Evolutionary conservation across 78 protist species (phyloP).

Genomic region (Speleostelium caveatum): DNA sequence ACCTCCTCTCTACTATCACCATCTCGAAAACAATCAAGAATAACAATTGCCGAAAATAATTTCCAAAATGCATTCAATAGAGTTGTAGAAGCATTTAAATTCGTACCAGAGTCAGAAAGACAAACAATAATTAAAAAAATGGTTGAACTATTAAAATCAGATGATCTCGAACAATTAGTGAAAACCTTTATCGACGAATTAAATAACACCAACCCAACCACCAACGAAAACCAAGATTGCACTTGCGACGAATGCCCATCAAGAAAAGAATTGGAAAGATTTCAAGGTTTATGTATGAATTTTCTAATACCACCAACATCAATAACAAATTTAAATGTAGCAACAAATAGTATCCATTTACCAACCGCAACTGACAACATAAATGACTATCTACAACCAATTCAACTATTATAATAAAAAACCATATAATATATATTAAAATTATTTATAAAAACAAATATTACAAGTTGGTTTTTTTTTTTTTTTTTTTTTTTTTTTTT

Average conservation of each 20-base stretch:
- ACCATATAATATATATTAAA: background rate
- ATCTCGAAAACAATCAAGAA: background rate
- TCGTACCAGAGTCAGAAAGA: constrained; percentile 9
- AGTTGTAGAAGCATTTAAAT: constrained; percentile 50
- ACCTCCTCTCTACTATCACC: background rate
- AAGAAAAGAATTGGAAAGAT: constrained; percentile 24
- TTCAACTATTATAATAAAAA: background rate
- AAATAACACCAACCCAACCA: background rate
- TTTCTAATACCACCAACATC: constrained; percentile 8
- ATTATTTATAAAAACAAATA: too few species aligned
- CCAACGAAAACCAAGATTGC: background rate
- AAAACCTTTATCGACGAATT: constrained; percentile 41
- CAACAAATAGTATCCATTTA: too few species aligned
- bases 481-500: background rate
- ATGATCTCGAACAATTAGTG: constrained; percentile 56
- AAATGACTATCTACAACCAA: background rate
- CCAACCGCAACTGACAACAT: background rate
- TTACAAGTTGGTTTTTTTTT: too few species aligned
- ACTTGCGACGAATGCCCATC: constrained; percentile 41
- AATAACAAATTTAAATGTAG: too few species aligned
- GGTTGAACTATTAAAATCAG: constrained; percentile 39
- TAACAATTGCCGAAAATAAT: constrained; percentile 6
- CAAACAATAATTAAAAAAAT: constrained; percentile 17
- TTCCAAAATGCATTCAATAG: constrained; percentile 52
- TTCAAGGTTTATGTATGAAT: constrained; percentile 42